Conservation (phyloP, 805 yeast genomes). For the Candida fluviatilis region DNA sequence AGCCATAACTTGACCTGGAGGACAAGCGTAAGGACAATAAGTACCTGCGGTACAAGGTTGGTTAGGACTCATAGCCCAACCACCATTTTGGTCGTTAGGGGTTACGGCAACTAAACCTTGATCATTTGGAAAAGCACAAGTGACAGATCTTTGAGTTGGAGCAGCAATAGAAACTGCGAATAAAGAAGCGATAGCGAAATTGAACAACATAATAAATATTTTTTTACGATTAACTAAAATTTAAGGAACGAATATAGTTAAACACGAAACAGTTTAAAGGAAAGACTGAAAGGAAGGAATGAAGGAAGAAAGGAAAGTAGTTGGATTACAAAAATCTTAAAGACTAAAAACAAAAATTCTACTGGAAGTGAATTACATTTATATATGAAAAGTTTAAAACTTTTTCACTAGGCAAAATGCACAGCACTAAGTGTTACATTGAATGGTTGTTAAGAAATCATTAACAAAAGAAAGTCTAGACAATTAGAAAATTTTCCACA, state of each 20-base stretch:
- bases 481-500: slow-evolving; percentile 1
- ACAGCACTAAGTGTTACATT: too few relatives aligned
- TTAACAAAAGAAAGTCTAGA: not conserved
- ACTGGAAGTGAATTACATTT: too few relatives aligned
- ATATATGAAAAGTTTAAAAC: too few relatives aligned
- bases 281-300: not conserved
- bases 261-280: not conserved
- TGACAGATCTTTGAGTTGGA: slow-evolving; percentile 4
- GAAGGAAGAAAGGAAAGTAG: slow-evolving; percentile 1
- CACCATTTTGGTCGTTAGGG: slow-evolving; percentile 54
- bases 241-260: slow-evolving; percentile 2
- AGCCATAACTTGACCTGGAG: slow-evolving; percentile 80
- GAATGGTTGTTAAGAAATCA: not conserved
- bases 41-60: slow-evolving; percentile 68
- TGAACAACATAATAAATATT: slow-evolving; percentile 3
- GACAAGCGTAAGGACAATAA: slow-evolving; percentile 90
- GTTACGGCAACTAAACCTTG: slow-evolving; percentile 71
- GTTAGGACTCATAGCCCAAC: slow-evolving; percentile 85
- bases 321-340: slow-evolving; percentile 1
- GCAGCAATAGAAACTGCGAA: slow-evolving; percentile 3
- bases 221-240: not conserved
- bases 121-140: slow-evolving; percentile 64
- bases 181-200: slow-evolving; percentile 3
- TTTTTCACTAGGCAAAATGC: not conserved
- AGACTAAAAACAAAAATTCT: too few relatives aligned